Conservation (phyloP, 139 green algal genomes). For the Penium margaritaceum region DNA sequence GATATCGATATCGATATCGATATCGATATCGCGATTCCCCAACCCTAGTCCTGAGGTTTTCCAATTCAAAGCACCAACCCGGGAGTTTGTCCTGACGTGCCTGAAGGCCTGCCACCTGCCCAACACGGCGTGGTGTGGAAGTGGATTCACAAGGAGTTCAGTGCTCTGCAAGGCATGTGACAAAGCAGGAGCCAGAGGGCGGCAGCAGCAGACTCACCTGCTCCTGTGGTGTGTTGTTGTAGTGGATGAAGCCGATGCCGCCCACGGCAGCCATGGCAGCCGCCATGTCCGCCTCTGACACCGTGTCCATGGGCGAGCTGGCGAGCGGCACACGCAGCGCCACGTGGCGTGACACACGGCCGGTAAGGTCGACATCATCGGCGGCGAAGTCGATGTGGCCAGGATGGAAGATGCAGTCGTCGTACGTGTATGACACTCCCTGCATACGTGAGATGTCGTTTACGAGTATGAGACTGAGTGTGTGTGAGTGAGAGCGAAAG, state of each 20-base stretch:
- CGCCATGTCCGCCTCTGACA: conserved; percentile 93
- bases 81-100: too few species aligned
- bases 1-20: too few species aligned
- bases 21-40: too few species aligned
- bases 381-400: conserved; percentile 91
- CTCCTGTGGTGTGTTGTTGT: conserved; percentile 89
- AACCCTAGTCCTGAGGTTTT: too few species aligned
- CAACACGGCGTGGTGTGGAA: too few species aligned
- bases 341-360: conserved; percentile 77
- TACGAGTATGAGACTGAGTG: neutral
- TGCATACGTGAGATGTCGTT: conserved; percentile 7
- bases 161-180: too few species aligned
- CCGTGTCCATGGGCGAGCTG: conserved; percentile 90
- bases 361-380: conserved; percentile 80
- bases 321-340: conserved; percentile 76
- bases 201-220: conserved; percentile 67
- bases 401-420: conserved; percentile 96
- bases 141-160: too few species aligned
- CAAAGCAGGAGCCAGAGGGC: too few species aligned
- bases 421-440: conserved; percentile 89
- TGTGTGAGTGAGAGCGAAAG: neutral
- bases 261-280: conserved; percentile 87
- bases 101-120: too few species aligned
- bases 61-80: too few species aligned
- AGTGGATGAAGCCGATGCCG: conserved; percentile 94